Base-by-base conservation (phyloP, 257 asterid species). In the Solanum ossicruentum region DNA sequence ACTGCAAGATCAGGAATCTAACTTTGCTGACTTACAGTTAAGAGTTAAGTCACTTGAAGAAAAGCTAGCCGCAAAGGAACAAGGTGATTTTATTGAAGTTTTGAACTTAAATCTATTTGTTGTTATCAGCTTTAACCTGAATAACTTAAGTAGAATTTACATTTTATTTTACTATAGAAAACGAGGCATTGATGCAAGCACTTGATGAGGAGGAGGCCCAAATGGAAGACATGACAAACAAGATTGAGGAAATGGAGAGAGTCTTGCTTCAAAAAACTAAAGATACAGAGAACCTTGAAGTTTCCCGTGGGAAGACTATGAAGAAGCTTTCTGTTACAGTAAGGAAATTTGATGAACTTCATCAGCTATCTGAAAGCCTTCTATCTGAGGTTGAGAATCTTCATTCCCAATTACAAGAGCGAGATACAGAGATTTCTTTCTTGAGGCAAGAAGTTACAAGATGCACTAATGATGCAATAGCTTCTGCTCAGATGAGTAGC, bases 401-500 rank as follows among this genome's bases (percentile, higher is more conserved):
- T 85, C 99, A 95, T 91, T 90, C 93, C 66, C 98, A 97, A 85
- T 89, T 94, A 89, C 97, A 89, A 90, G 98, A 97, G 89, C 94
- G 93, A 84, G 98, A 95, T 86, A 92, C 88, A 72, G 99, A 97
- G 90, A 90, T 97, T 89, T 97, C 99, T 89, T 97, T 97, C 89
- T 97, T 97, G 83, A 88, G 99, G 91, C 97, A 95, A 91, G 99
- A 97, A 92, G 98, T 97, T 85, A 95, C 99, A 56, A 89, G 99
- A 90, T 94, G 97, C 93, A 95, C 98, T 6, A 93, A 94, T 84
- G 98, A 95, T 89, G 92, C 93, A 82, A 90, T 97, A 83, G 86
- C 95, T 85, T 91, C 92, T 41, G 86, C 97, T 87, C 97, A 96
- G 88, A 92, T 86, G 88, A 88, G 85, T 90, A 92, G 90, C 91